Evolutionary conservation across 163 green algal species (phyloP).

Genomic region (Chloroidium sp.): DNA sequence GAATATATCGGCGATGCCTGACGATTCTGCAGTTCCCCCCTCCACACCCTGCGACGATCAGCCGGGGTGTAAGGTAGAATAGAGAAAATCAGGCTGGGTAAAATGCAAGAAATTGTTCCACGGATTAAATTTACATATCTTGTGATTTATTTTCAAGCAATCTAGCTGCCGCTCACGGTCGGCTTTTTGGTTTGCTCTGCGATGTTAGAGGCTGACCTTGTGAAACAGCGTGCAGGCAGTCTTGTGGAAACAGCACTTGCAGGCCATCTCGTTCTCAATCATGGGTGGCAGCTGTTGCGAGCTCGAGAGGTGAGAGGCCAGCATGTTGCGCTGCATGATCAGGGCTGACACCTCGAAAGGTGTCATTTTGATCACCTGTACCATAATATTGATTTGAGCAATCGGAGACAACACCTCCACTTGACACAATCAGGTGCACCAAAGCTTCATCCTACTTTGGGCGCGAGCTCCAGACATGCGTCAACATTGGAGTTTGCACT

Average conservation of each 20-base stretch:
- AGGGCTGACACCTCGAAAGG: conserved; percentile 39
- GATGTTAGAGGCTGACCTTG: conserved; percentile 10
- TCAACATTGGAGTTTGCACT: no score
- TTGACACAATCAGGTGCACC: no score
- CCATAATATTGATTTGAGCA: no score
- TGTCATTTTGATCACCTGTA: no score
- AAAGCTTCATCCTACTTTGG: no score
- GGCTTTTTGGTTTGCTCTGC: not conserved
- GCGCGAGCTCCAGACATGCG: no score
- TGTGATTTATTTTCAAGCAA: not conserved
- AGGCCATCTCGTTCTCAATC: conserved; percentile 31
- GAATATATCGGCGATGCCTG: conserved; percentile 34
- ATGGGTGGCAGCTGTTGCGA: conserved; percentile 31
- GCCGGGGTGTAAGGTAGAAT: no score
- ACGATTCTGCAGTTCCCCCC: conserved; percentile 22
- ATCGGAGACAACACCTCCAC: no score
- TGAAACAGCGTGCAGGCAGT: conserved; percentile 33
- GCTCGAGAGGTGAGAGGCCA: conserved; percentile 37
- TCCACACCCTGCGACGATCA: conserved; percentile 23
- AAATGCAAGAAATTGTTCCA: no score
- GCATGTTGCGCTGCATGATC: conserved; percentile 55
- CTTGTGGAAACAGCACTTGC: conserved; percentile 44
- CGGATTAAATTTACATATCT: not conserved
- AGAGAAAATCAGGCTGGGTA: no score
- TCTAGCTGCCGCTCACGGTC: not conserved